phyloP scores from a whole-genome alignment of 2,329 filamentous ascomycete species.

The Venturia oleaginea region DNA sequence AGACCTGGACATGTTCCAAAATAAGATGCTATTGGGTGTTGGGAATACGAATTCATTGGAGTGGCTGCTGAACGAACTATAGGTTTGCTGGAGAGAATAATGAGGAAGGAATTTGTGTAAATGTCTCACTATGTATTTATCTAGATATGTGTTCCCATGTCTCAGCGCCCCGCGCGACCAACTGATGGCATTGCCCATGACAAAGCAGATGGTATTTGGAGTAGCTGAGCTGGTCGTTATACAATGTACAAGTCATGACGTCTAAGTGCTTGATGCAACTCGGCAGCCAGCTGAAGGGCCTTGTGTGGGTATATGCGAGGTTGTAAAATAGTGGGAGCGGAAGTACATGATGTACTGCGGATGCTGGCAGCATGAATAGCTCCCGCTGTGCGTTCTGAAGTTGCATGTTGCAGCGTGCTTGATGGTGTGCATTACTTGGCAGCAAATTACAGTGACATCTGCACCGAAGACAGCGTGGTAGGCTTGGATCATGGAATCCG shows the following conservation, averaged over 20 bases:
- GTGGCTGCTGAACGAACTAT: background rate
- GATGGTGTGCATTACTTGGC: background rate
- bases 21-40: background rate
- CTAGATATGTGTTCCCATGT: background rate
- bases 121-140: background rate
- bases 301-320: background rate
- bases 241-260: background rate
- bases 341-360: background rate
- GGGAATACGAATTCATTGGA: background rate
- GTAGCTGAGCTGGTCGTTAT: background rate
- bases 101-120: background rate
- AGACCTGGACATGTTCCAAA: background rate
- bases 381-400: background rate
- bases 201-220: background rate
- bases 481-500: background rate
- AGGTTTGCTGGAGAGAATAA: background rate
- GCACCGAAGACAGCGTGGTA: background rate
- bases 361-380: conserved; percentile 1
- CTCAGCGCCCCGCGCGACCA: background rate
- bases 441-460: background rate
- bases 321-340: background rate
- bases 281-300: background rate
- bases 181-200: background rate
- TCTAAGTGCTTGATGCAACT: background rate
- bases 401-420: background rate